A percentile compares a stretch with the other conserved stretches of the same genome.
phyloP scores from a whole-genome alignment of 1,284 basidiomycete genomes.

The Porodaedalea pini region DNA sequence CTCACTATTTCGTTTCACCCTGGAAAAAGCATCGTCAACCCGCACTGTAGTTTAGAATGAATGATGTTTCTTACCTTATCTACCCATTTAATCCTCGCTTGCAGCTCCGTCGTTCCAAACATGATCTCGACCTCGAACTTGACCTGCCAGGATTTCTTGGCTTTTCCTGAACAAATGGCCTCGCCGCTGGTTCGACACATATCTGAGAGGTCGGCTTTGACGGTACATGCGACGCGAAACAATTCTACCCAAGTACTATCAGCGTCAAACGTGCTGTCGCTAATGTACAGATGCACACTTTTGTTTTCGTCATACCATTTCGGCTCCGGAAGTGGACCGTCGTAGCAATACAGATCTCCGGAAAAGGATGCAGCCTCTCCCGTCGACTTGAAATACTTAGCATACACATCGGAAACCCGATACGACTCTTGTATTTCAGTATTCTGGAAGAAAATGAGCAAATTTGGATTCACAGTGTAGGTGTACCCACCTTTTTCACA shows the following conservation, averaged over 20 bases:
- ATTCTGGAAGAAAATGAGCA: no score
- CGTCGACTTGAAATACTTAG: no score
- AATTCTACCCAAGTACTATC: no score
- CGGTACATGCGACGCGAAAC: slow-evolving; percentile 63
- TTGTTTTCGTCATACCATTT: slow-evolving; percentile 16
- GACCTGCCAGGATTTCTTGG: slow-evolving; percentile 72
- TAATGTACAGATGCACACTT: no score
- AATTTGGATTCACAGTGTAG: no score
- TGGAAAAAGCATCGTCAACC: no score
- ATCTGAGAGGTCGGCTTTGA: slow-evolving; percentile 68
- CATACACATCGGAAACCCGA: no score
- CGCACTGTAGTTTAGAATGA: neutral
- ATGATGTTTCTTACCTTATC: slow-evolving; percentile 52
- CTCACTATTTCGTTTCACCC: slow-evolving; percentile 64
- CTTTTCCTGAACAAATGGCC: slow-evolving; percentile 50
- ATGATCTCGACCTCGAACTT: slow-evolving; percentile 78
- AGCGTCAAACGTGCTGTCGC: no score
- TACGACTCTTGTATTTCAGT: no score
- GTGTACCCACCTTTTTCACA: slow-evolving; percentile 26
- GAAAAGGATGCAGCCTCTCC: no score
- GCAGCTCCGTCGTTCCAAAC: slow-evolving; percentile 75
- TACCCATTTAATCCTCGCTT: slow-evolving; percentile 74
- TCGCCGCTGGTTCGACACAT: slow-evolving; percentile 47
- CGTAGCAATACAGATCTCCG: slow-evolving; percentile 1
- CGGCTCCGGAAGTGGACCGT: slow-evolving; percentile 1